A percentile compares a stretch with the other conserved stretches of the same genome.
These are phyloP conservation scores for Pseudocercospora macadamiae DNA, from an alignment of 2,329 filamentous ascomycete species.

Conservation along the genomic window DNA sequence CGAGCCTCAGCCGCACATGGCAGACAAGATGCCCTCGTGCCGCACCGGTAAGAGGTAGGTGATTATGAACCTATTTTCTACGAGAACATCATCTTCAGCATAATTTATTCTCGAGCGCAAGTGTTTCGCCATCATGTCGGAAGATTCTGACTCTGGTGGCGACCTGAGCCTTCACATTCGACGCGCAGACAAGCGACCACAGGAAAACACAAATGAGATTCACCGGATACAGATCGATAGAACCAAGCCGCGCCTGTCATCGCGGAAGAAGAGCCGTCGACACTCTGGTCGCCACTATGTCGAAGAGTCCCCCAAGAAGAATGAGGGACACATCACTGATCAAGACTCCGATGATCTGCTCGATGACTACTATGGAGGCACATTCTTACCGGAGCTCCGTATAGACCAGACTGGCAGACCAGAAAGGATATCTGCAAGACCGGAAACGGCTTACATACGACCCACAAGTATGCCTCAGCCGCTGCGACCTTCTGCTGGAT, in stretches of 20 bases:
- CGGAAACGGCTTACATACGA: background rate
- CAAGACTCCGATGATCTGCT: conserved; percentile 21
- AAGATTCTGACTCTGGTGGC: background rate
- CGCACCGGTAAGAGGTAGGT: background rate
- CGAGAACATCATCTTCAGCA: background rate
- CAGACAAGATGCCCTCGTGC: background rate
- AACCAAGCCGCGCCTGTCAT: background rate
- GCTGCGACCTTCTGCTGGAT: background rate
- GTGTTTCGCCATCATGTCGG: background rate
- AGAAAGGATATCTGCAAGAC: background rate
- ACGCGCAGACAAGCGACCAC: background rate
- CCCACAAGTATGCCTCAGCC: conserved; percentile 1
- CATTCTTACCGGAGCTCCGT: background rate
- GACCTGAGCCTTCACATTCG: background rate
- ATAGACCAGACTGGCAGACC: background rate
- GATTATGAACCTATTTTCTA: background rate
- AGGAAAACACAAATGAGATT: background rate
- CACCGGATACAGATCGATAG: background rate
- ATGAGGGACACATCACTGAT: background rate
- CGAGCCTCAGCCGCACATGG: background rate
- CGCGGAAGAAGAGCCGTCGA: background rate
- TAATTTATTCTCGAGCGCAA: background rate
- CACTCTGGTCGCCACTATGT: background rate
- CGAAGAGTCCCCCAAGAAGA: background rate
- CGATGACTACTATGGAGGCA: conserved; percentile 19